Evolutionary conservation across 164 flowering plant genomes (phyloP), one percentile per base, ranked within the genome.

Genomic region (Platanus orientalis): DNA sequence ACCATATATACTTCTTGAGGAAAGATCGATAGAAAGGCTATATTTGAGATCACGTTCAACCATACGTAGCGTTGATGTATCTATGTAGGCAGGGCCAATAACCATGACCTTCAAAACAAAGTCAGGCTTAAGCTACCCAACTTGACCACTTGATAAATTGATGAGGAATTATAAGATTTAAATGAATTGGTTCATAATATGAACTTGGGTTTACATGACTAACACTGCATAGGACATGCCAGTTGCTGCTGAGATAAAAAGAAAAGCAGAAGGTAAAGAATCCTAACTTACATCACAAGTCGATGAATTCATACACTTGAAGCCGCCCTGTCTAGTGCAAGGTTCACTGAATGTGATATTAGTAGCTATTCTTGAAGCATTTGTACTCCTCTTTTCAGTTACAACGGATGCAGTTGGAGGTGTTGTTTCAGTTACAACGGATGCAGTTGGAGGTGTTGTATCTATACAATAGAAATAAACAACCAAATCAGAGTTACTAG

Each of bases 381-480:
- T 80, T 24, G 84, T 82, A 54, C 74, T 78, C 21, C 50, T 73
- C 60, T 62, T 77, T 47, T 66, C 40, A 54, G 78, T 80, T 57
- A 48, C 53, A 49, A 84, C 66, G 17, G 70, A 69, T 53, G 89
- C 89, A 12, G 83, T 80, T 63, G 89, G 89, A 26, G 76, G 80
- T 52, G 67, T 58, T n/a, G 81, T 77, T 47, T 66, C 40, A 54
- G 78, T 80, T 57, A 48, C 53, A 49, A 84, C 66, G 17, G 70
- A 69, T 53, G 89, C 89, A 12, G 83, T 80, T 63, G 89, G 89
- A 26, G 76, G 80, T 52, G 67, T 58, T n/a, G 81, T 82, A 73
- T 84, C 89, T 84, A 60, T n/a, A n/a, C n/a, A n/a, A 32, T 32
- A 32, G 9, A 32, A 5, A 5, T 4, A 4, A 32, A 9, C 39